Evolutionary conservation across 345 rosid genomes (phyloP).

Genomic region (Ceriops tagal): DNA sequence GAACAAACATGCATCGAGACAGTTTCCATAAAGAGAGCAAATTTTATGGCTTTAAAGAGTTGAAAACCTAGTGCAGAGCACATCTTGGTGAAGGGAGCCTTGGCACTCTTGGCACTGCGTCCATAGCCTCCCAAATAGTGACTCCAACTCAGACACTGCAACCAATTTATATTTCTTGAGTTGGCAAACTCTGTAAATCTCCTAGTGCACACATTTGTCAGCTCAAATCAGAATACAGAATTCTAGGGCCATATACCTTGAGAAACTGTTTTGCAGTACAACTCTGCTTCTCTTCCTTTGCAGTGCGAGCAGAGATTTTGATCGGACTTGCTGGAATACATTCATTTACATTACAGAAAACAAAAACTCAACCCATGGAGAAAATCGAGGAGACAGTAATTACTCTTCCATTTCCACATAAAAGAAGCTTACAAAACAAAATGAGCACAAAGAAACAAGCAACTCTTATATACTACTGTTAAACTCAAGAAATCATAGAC

Average conservation of each 20-base stretch:
- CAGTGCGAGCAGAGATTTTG: constrained; percentile 75
- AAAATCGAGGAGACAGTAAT: background rate
- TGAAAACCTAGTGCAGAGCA: constrained; percentile 84
- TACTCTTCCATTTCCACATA: background rate
- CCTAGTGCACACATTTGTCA: background rate
- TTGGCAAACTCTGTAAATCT: background rate
- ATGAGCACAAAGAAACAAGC: background rate
- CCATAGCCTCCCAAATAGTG: constrained; percentile 83
- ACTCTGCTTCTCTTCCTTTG: constrained; percentile 94
- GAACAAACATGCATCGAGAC: background rate
- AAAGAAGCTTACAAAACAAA: background rate
- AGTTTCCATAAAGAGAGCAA: background rate
- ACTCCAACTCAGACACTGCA: constrained; percentile 81
- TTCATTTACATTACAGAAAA: background rate
- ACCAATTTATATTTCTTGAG: constrained; percentile 18
- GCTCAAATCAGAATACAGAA: constrained; percentile 3
- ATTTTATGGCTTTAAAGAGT: background rate
- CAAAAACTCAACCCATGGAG: background rate
- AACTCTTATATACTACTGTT: background rate
- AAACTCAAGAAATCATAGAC: background rate
- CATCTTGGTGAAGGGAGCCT: constrained; percentile 99
- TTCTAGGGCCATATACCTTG: constrained; percentile 45
- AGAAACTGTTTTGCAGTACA: constrained; percentile 82
- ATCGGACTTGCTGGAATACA: constrained; percentile 41
- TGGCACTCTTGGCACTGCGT: constrained; percentile 98